Conservation (phyloP, 2,329 filamentous ascomycete genomes). For the Alternaria atra region DNA sequence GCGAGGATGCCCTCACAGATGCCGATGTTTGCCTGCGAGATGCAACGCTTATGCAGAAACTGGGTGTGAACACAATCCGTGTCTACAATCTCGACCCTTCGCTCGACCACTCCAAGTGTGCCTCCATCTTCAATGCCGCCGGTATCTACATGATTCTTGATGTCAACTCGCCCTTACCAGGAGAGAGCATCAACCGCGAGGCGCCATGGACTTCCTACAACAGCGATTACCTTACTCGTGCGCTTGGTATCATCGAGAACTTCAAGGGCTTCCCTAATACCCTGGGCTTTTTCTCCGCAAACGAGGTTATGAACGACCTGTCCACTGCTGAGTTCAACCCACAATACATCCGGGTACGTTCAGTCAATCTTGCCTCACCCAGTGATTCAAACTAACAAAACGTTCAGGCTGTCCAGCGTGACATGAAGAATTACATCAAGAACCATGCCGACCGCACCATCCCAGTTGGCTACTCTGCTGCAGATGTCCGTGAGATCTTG, state of each 20-base stretch:
- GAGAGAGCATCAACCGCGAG: slow-evolving; percentile 65
- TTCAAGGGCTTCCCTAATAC: slow-evolving; percentile 74
- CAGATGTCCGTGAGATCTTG: slow-evolving; percentile 77
- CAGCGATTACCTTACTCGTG: slow-evolving; percentile 63
- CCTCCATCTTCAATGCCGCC: slow-evolving; percentile 70
- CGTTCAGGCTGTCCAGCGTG: slow-evolving; percentile 66
- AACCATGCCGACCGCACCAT: slow-evolving; percentile 66
- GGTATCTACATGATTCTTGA: slow-evolving; percentile 74
- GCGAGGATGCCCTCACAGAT: slow-evolving; percentile 66
- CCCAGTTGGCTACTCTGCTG: slow-evolving; percentile 74
- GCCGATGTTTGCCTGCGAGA: slow-evolving; percentile 67
- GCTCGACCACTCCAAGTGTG: slow-evolving; percentile 69
- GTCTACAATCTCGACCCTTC: slow-evolving; percentile 70
- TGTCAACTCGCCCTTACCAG: slow-evolving; percentile 68
- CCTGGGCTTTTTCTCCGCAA: slow-evolving; percentile 72
- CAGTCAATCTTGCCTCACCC: background rate
- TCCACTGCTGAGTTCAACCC: slow-evolving; percentile 61
- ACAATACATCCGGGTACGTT: slow-evolving; percentile 63
- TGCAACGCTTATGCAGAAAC: slow-evolving; percentile 69
- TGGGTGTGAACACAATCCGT: slow-evolving; percentile 71
- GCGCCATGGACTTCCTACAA: slow-evolving; percentile 66
- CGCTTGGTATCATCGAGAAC: slow-evolving; percentile 70
- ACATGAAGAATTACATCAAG: slow-evolving; percentile 73
- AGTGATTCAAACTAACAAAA: background rate
- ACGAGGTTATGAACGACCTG: slow-evolving; percentile 73